phyloP scores from a whole-genome alignment of 345 rosid species.

The Hibiscus syriacus region DNA sequence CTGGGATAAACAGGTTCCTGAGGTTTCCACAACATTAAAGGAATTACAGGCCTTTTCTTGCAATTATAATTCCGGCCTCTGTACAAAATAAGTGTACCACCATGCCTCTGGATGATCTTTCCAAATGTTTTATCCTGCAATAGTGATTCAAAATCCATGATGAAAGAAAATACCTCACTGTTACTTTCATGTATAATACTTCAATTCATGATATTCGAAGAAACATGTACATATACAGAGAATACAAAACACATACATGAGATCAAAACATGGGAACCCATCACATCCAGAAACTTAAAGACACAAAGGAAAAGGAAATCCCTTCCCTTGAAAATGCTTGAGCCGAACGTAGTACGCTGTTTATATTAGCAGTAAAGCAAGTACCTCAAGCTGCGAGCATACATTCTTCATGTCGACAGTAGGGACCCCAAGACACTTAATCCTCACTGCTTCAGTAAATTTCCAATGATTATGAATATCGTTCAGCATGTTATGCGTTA shows the following conservation, averaged over 20 bases:
- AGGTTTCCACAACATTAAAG: conserved; percentile 92
- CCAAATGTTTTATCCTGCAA: conserved; percentile 66
- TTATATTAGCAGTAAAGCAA: conserved; percentile 2
- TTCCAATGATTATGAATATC: conserved; percentile 84
- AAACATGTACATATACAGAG: not conserved
- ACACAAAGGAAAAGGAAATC: not conserved
- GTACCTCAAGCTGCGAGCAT: conserved; percentile 79
- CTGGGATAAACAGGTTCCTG: conserved; percentile 85
- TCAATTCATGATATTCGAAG: not conserved
- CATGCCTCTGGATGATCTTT: conserved; percentile 64
- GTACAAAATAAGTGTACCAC: conserved; percentile 64
- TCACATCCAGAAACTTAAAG: not conserved
- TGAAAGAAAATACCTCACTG: not conserved
- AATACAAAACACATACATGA: not conserved
- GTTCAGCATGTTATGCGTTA: conserved; percentile 92
- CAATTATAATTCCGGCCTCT: conserved; percentile 79
- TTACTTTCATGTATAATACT: not conserved
- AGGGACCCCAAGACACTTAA: conserved; percentile 81
- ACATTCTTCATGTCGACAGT: conserved; percentile 91
- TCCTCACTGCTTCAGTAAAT: conserved; percentile 69
- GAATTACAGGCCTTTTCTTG: conserved; percentile 71
- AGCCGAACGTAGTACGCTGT: not conserved
- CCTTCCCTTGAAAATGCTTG: not conserved
- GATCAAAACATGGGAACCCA: not conserved
- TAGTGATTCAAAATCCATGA: not conserved